Evolutionary conservation across 1,284 basidiomycete species (phyloP).

Genomic region (Fomitopsis betulina): DNA sequence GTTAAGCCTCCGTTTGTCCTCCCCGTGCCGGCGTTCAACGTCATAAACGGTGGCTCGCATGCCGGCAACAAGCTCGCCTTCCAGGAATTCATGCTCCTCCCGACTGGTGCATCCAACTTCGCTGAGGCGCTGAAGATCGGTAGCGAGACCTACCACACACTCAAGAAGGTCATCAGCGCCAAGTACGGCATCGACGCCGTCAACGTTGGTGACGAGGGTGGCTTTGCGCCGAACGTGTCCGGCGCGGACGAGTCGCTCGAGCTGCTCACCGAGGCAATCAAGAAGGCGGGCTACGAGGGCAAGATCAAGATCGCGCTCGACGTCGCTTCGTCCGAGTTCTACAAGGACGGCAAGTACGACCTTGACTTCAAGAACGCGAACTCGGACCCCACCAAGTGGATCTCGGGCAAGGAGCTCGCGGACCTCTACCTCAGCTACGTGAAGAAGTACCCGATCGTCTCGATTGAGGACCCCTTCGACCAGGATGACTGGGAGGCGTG

Average conservation of each 20-base stretch:
- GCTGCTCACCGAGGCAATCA: slow-evolving; percentile 93
- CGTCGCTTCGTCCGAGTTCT: slow-evolving; percentile 99
- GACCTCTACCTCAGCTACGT: slow-evolving; percentile 87
- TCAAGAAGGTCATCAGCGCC: slow-evolving; percentile 99
- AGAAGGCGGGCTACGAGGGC: slow-evolving; percentile 96
- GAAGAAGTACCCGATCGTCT: slow-evolving; percentile 94
- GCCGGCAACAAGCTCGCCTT: slow-evolving; percentile 99
- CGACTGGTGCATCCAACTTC: slow-evolving; percentile 89
- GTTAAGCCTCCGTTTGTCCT: slow-evolving; percentile 91
- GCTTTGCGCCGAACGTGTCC: slow-evolving; percentile 97
- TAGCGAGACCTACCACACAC: slow-evolving; percentile 96
- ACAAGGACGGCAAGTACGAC: slow-evolving; percentile 99
- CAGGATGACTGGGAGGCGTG: slow-evolving; percentile 99
- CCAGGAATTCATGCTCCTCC: slow-evolving; percentile 99
- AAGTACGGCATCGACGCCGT: slow-evolving; percentile 99
- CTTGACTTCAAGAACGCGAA: slow-evolving; percentile 99
- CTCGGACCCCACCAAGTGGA: slow-evolving; percentile 96
- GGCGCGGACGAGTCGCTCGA: slow-evolving; percentile 98
- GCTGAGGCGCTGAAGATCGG: slow-evolving; percentile 98
- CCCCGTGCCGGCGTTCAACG: slow-evolving; percentile 94
- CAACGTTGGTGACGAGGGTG: slow-evolving; percentile 99
- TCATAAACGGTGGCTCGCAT: slow-evolving; percentile 99
- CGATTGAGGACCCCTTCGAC: slow-evolving; percentile 99
- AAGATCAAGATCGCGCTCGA: slow-evolving; percentile 99
- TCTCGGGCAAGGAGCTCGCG: slow-evolving; percentile 89